Percentiles rank a stretch among this genome's conserved stretches.
These are phyloP conservation scores for Truncatella angustata DNA, from an alignment of 2,329 filamentous ascomycete species.

Conservation along the genomic window DNA sequence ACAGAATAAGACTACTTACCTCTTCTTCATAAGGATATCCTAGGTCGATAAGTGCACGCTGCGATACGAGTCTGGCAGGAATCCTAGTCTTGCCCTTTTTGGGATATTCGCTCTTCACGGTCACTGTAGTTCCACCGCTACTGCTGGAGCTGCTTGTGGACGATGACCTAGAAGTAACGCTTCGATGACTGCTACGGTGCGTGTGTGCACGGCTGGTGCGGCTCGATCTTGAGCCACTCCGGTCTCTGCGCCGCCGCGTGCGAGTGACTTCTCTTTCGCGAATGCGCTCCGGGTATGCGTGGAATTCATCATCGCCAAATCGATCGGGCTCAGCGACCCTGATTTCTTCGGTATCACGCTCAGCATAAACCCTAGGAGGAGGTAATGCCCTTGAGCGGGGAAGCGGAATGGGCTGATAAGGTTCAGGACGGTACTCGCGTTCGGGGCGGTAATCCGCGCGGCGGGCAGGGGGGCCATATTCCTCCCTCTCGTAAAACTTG, in stretches of 20 bases:
- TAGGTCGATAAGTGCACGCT: conserved; percentile 76
- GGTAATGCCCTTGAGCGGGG: conserved; percentile 62
- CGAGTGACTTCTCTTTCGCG: conserved; percentile 61
- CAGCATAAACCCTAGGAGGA: conserved; percentile 55
- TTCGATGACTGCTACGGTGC: conserved; percentile 30
- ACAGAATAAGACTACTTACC: conserved; percentile 45
- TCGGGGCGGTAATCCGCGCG: conserved; percentile 53
- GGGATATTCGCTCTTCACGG: conserved; percentile 62
- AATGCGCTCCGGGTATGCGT: conserved; percentile 57
- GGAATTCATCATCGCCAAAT: conserved; percentile 71
- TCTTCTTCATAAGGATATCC: conserved; percentile 87
- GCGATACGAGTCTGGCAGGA: conserved; percentile 75
- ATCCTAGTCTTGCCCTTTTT: conserved; percentile 90
- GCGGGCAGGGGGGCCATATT: conserved; percentile 47
- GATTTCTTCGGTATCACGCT: conserved; percentile 64
- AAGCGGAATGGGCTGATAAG: conserved; percentile 64
- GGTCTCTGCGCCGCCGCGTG: conserved; percentile 42
- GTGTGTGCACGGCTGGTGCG: conserved; percentile 34
- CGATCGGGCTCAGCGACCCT: conserved; percentile 64
- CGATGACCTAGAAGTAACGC: conserved; percentile 40
- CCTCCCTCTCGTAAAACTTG: conserved; percentile 49
- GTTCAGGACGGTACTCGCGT: conserved; percentile 36
- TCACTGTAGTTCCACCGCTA: conserved; percentile 44
- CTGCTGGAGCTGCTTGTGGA: conserved; percentile 43
- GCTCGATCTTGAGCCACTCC: conserved; percentile 41